Conservation (phyloP, 2,329 filamentous ascomycete species). For the Lachnellula arida region DNA sequence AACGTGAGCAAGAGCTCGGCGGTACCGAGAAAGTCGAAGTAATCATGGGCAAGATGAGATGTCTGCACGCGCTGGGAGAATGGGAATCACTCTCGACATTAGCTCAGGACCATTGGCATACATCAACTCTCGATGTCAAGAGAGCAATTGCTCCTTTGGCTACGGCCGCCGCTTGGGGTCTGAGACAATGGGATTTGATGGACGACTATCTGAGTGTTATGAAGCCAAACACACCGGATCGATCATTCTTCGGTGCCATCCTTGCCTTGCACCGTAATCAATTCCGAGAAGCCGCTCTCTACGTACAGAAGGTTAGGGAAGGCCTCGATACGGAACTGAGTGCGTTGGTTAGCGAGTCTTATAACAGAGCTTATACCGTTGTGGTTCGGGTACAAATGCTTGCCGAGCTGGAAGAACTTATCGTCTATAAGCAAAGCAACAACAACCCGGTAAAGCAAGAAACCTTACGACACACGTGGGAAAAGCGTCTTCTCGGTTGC, state of each 20-base stretch:
- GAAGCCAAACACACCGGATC: conserved; percentile 87
- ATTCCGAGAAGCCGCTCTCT: conserved; percentile 82
- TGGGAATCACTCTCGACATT: conserved; percentile 91
- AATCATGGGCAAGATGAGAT: conserved; percentile 99
- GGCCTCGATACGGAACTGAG: conserved; percentile 93
- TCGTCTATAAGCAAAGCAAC: conserved; percentile 88
- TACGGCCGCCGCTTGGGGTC: conserved; percentile 92
- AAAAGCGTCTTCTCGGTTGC: conserved; percentile 87
- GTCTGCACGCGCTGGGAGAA: conserved; percentile 91
- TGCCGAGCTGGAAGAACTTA: conserved; percentile 95
- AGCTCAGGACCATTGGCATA: conserved; percentile 90
- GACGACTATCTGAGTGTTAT: conserved; percentile 94
- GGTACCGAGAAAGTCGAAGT: conserved; percentile 94
- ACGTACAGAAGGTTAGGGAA: conserved; percentile 88
- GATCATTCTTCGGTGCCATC: conserved; percentile 97
- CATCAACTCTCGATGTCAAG: conserved; percentile 81
- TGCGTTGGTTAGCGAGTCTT: conserved; percentile 95
- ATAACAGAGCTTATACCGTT: conserved; percentile 96
- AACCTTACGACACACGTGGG: conserved; percentile 92
- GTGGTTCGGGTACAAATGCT: conserved; percentile 99
- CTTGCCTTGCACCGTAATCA: conserved; percentile 92
- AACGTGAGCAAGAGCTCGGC: conserved; percentile 68
- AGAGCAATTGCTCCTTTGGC: conserved; percentile 89
- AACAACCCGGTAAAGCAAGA: conserved; percentile 79
- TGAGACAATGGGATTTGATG: conserved; percentile 97